These are phyloP conservation scores for Cercophora scortea DNA, from an alignment of 495 filamentous ascomycete species.

Conservation along the genomic window DNA sequence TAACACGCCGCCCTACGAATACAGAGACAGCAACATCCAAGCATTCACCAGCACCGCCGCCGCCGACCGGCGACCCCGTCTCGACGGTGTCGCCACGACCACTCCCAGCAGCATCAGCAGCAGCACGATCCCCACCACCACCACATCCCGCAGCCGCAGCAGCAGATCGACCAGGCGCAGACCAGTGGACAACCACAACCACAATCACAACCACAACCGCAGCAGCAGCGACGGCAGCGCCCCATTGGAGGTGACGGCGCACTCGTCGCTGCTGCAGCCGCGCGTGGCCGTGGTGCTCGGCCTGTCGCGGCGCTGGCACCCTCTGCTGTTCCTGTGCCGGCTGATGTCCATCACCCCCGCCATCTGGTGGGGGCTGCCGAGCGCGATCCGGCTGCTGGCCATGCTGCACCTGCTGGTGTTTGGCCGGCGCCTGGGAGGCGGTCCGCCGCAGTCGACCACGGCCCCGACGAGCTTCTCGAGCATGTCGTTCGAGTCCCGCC, in stretches of 20 bases:
- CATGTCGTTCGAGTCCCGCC: slow-evolving; percentile 18
- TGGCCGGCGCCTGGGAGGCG: slow-evolving; percentile 31
- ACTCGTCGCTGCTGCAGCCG: slow-evolving; percentile 53
- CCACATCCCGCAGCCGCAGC: no score
- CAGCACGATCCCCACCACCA: no score
- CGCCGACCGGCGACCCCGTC: no score
- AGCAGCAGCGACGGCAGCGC: slow-evolving; percentile 17
- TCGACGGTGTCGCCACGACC: no score
- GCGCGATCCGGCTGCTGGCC: slow-evolving; percentile 36
- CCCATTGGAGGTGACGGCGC: slow-evolving; percentile 52
- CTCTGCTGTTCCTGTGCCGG: slow-evolving; percentile 36
- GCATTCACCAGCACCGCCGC: background rate
- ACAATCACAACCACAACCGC: no score
- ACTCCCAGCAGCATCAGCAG: no score
- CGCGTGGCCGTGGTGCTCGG: slow-evolving; percentile 43
- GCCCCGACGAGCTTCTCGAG: slow-evolving; percentile 9
- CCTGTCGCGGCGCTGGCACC: slow-evolving; percentile 38
- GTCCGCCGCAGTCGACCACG: slow-evolving; percentile 45
- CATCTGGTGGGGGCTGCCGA: slow-evolving; percentile 36
- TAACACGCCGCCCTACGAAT: background rate
- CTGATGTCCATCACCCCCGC: slow-evolving; percentile 36
- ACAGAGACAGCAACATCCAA: slow-evolving; percentile 2
- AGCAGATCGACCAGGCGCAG: no score
- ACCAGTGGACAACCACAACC: no score
- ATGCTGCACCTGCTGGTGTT: slow-evolving; percentile 20